Base-by-base conservation (phyloP, 495 filamentous ascomycete genomes). In the Penicillium ochrochloron region DNA sequence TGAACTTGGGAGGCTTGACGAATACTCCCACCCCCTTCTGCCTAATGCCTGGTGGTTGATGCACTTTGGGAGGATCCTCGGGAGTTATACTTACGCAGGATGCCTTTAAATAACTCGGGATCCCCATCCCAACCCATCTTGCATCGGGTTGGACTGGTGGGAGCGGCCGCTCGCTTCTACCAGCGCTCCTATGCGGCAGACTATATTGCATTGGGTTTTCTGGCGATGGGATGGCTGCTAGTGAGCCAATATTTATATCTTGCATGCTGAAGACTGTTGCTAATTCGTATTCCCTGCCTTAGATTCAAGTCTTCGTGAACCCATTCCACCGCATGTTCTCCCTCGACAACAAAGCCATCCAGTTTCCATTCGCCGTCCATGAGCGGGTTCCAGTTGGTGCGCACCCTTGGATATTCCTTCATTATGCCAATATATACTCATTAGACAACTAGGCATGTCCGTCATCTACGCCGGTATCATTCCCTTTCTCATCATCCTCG, bases 301-400 rank as follows among this genome's bases (percentile, higher is more conserved):
- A 92, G 89, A 82, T 94, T 21, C 83, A 89, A 78, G 75, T 89
- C 60, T 83, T 94, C 60, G 80, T 90, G 67, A 87, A 88, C 64
- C 96, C 95, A 2, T 99, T 98, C 75, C 94, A 97, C 72, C 93
- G 83, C 62, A 80, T 87, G 78, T 86, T 88, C 70, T 84, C 80
- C 60, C 87, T 97, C 60, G 90, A 91, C 73, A 92, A 97, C 71
- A 83, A 89, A 12, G 80, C 89, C 42, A 92, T 98, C 51, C 88
- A 91, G 66, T 97, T 88, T 71, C 96, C 96, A 10, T 89, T 96
- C 74, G 92, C 94, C 23, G 83, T 90, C 55, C 76, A 89, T 37
- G 95, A 99, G 74, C 86, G 93, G 58, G 96, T 99, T 0, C 84
- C 93, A 31, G 85, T 96, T 12, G 69, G 89, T 90, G 82, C 68